phyloP scores from a whole-genome alignment of 2,329 filamentous ascomycete species.

The Colletotrichum liaoningense region DNA sequence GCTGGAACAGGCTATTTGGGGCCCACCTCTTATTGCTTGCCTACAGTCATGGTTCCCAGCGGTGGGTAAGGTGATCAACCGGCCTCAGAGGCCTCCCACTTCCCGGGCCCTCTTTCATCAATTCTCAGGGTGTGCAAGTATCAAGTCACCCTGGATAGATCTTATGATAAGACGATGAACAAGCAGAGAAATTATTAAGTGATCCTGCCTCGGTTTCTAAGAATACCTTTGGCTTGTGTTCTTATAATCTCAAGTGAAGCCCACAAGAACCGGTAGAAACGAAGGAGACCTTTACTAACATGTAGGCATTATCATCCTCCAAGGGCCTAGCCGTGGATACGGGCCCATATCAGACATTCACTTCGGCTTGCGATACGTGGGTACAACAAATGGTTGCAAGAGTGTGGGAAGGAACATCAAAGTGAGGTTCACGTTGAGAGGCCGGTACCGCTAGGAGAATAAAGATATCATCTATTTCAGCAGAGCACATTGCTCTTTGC shows the following conservation, averaged over 20 bases:
- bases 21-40: neutral
- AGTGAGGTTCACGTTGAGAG: too few relatives aligned
- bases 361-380: too few relatives aligned
- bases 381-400: too few relatives aligned
- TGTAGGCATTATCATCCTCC: too few relatives aligned
- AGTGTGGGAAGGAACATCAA: too few relatives aligned
- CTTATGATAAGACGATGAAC: too few relatives aligned
- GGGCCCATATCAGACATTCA: neutral
- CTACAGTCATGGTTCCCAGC: neutral
- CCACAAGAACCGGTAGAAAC: too few relatives aligned
- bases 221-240: neutral
- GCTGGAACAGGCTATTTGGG: neutral
- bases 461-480: too few relatives aligned
- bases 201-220: neutral
- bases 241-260: neutral
- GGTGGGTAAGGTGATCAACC: neutral
- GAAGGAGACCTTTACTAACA: too few relatives aligned
- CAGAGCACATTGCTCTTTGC: conserved; percentile 55
- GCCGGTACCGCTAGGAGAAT: too few relatives aligned
- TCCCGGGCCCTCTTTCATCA: neutral
- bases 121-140: neutral
- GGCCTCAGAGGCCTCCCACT: neutral
- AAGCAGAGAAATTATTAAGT: too few relatives aligned
- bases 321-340: too few relatives aligned
- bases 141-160: neutral